Conservation (phyloP, 192 early-diverging fungal genomes). For the Coemansia sp. region DNA sequence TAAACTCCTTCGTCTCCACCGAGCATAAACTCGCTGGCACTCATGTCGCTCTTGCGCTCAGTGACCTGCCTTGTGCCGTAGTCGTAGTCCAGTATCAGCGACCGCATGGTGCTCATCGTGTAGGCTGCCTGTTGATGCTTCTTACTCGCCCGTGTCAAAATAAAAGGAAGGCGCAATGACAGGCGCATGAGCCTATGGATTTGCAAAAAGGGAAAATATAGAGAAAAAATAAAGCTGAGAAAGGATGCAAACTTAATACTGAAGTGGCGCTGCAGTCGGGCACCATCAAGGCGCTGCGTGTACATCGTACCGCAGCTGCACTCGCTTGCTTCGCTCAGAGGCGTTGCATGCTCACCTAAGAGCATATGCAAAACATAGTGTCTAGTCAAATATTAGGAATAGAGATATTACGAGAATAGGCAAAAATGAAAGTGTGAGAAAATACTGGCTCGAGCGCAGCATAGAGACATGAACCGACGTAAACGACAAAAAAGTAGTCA, state of each 20-base stretch:
- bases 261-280: no score
- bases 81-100: slow-evolving; percentile 33
- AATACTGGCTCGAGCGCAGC: no score
- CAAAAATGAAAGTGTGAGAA: not conserved
- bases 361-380: no score
- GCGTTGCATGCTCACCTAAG: no score
- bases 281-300: no score
- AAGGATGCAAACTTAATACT: no score
- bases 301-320: no score
- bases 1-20: slow-evolving; percentile 30
- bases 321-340: no score
- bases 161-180: not conserved
- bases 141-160: no score
- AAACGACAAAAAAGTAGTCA: not conserved
- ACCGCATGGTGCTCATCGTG: slow-evolving; percentile 7
- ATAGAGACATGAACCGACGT: no score
- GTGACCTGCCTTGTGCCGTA: slow-evolving; percentile 6
- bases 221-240: not conserved
- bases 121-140: not conserved
- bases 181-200: not conserved
- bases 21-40: slow-evolving; percentile 44
- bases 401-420: no score
- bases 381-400: no score
- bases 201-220: not conserved
- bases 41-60: slow-evolving; percentile 12